These are phyloP conservation scores for Sclerotinia spermophila DNA, from an alignment of 2,329 filamentous ascomycete species.

Conservation along the genomic window DNA sequence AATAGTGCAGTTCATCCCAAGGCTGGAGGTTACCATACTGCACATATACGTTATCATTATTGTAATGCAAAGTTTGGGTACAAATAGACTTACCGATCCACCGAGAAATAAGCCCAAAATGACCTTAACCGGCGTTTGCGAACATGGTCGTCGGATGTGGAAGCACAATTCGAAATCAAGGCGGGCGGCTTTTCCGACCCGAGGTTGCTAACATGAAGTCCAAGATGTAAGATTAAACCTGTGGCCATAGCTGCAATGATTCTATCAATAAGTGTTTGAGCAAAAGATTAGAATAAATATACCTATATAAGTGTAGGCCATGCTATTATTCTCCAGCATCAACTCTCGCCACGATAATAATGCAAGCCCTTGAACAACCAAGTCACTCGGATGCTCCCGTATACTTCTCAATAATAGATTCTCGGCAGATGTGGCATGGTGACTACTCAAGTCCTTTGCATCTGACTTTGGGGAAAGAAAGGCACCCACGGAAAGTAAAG, in stretches of 20 bases:
- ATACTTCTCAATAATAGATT: background rate
- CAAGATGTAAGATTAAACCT: conserved; percentile 1
- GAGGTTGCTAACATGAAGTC: background rate
- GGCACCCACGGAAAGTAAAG: conserved; percentile 1
- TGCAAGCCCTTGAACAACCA: conserved; percentile 5
- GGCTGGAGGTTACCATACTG: conserved; percentile 21
- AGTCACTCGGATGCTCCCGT: background rate
- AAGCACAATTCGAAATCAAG: background rate
- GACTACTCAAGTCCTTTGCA: background rate
- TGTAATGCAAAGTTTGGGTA: background rate
- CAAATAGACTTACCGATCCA: conserved; percentile 19
- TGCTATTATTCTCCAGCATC: conserved; percentile 9
- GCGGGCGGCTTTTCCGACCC: background rate
- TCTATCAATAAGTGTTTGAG: background rate
- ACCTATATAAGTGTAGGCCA: conserved; percentile 9
- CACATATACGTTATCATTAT: background rate
- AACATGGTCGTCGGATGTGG: background rate
- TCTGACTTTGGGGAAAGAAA: background rate
- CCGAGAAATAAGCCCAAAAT: conserved; percentile 26
- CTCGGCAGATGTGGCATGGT: background rate
- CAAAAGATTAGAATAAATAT: no score
- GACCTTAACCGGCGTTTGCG: conserved; percentile 19
- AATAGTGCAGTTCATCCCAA: conserved; percentile 27
- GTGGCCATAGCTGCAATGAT: background rate
- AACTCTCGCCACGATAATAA: conserved; percentile 5